phyloP scores from a whole-genome alignment of 805 yeast species.

The Candida tallmaniae region DNA sequence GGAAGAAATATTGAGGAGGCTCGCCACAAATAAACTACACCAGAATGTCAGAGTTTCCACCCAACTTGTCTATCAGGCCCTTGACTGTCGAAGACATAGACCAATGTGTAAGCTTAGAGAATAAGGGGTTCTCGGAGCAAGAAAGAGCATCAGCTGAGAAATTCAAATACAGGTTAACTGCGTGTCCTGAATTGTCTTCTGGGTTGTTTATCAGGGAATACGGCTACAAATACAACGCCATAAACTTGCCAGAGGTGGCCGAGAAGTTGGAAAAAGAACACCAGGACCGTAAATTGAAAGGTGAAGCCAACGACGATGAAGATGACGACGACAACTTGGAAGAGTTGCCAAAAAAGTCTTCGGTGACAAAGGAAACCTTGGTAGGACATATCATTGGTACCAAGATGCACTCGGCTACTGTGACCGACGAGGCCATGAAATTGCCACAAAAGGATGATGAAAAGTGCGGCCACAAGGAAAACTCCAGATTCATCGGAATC shows the following conservation, averaged over 20 bases:
- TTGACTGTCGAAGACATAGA: conserved; percentile 68
- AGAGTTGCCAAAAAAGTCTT: conserved; percentile 43
- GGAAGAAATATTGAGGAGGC: no score
- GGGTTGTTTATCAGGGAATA: conserved; percentile 82
- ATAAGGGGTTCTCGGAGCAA: conserved; percentile 58
- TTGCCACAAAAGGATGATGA: conserved; percentile 41
- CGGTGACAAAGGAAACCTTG: conserved; percentile 55
- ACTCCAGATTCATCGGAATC: conserved; percentile 68
- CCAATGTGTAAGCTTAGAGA: conserved; percentile 59
- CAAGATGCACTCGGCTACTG: conserved; percentile 47
- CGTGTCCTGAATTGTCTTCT: conserved; percentile 86
- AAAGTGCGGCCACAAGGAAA: conserved; percentile 65
- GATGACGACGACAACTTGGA: conserved; percentile 28
- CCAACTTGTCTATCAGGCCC: conserved; percentile 61
- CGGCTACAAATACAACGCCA: conserved; percentile 38
- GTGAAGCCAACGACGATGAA: conserved; percentile 9
- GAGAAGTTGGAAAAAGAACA: conserved; percentile 26
- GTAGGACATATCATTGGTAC: conserved; percentile 83
- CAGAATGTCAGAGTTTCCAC: conserved; percentile 42
- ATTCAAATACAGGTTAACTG: conserved; percentile 61
- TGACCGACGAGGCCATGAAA: conserved; percentile 59
- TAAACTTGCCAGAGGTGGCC: conserved; percentile 39
- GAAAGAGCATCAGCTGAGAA: conserved; percentile 70
- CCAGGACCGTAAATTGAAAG: conserved; percentile 14
- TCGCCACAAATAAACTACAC: no score